Conservation (phyloP, 352 stramenopile genomes). For the Pythium folliculosum region DNA sequence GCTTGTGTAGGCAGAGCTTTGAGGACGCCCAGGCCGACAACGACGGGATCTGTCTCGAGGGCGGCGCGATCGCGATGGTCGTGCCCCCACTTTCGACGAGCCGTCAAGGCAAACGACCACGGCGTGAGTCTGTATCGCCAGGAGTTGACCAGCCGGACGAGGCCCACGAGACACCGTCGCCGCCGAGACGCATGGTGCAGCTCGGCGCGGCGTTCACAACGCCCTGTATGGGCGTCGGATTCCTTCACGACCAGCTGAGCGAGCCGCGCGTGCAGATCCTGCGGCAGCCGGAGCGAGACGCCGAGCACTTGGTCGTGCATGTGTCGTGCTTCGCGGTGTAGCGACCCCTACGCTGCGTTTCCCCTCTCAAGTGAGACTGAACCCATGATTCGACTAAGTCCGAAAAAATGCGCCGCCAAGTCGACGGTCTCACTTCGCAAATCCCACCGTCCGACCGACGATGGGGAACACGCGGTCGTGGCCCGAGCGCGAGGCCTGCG, state of each 20-base stretch:
- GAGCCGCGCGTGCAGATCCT: slow-evolving; percentile 53
- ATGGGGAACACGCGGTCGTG: neutral
- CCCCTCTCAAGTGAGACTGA: neutral
- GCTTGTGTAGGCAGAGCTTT: slow-evolving; percentile 27
- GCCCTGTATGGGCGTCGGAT: slow-evolving; percentile 66
- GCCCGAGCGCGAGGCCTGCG: neutral
- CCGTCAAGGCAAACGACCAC: slow-evolving; percentile 4
- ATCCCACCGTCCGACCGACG: neutral
- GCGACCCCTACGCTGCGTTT: neutral
- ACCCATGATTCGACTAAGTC: neutral
- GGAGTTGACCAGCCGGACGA: neutral
- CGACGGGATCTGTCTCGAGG: slow-evolving; percentile 45
- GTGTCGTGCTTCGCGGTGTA: slow-evolving; percentile 17
- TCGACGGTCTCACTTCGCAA: neutral
- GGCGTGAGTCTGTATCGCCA: neutral
- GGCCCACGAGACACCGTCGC: neutral
- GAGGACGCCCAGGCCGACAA: slow-evolving; percentile 34
- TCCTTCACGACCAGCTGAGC: slow-evolving; percentile 31
- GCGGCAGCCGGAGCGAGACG: slow-evolving; percentile 27
- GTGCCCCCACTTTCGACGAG: neutral
- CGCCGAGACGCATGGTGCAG: slow-evolving; percentile 28
- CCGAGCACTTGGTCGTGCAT: slow-evolving; percentile 18
- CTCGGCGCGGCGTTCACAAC: slow-evolving; percentile 65
- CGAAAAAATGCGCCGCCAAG: neutral
- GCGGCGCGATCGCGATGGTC: slow-evolving; percentile 48